Evolutionary conservation across 2,329 filamentous ascomycete species (phyloP).

Genomic region (Cordyceps fumosorosea): DNA sequence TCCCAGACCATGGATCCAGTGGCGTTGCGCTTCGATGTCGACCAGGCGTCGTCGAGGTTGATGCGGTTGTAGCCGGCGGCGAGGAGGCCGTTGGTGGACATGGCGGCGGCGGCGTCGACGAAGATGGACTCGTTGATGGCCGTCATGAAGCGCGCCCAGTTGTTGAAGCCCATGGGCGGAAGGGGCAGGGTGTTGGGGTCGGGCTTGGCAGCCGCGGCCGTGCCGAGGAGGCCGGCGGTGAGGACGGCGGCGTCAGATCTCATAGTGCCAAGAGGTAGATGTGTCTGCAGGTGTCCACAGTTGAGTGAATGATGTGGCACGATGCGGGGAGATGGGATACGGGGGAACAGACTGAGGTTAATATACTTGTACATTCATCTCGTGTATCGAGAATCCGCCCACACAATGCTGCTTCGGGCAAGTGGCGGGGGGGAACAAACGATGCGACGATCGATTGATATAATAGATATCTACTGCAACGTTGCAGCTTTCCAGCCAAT

Average conservation of each 20-base stretch:
- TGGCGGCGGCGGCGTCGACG: conserved; percentile 38
- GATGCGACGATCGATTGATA: not conserved
- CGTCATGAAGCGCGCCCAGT: conserved; percentile 42
- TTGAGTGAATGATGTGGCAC: too few species aligned
- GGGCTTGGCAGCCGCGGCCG: not conserved
- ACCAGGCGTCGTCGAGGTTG: conserved; percentile 42
- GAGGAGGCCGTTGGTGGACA: conserved; percentile 34
- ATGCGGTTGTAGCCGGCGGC: conserved; percentile 26
- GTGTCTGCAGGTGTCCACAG: too few species aligned
- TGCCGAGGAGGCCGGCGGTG: not conserved
- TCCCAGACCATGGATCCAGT: conserved; percentile 36
- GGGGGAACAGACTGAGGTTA: not conserved
- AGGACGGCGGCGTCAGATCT: not conserved
- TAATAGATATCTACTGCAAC: not conserved
- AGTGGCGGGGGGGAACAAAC: too few species aligned
- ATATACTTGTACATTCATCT: not conserved
- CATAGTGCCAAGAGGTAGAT: not conserved
- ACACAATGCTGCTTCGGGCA: too few species aligned
- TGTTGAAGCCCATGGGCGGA: conserved; percentile 47
- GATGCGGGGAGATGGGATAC: not conserved
- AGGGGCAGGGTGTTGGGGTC: conserved; percentile 9
- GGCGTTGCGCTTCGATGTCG: conserved; percentile 25
- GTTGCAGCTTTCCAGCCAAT: not conserved
- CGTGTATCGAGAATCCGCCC: too few species aligned
- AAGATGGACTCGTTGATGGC: conserved; percentile 42